Evolutionary conservation across 202 grass and related monocot genomes (phyloP).

Genomic region (Brachypodium distachyon): DNA sequence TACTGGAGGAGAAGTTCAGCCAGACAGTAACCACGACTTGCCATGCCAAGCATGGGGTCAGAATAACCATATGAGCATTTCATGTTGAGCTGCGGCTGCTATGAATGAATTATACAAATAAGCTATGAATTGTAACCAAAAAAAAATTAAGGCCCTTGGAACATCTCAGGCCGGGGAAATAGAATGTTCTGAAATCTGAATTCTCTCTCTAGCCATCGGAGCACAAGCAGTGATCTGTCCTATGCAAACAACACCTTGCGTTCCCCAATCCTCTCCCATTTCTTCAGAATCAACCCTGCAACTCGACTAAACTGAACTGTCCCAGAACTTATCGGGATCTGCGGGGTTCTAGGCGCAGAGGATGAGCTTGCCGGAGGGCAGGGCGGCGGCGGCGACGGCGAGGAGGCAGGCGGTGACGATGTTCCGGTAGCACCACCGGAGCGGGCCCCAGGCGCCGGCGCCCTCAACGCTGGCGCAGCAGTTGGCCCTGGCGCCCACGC

Average conservation of each 20-base stretch:
- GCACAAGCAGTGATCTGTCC: conserved; percentile 50
- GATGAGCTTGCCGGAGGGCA: conserved; percentile 59
- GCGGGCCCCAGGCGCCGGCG: conserved; percentile 41
- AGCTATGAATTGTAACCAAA: background rate
- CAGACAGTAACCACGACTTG: background rate
- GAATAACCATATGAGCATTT: background rate
- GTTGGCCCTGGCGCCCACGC: conserved; percentile 61
- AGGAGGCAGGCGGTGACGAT: conserved; percentile 61
- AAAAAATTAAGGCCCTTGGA: background rate
- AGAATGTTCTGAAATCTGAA: background rate
- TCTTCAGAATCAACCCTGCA: background rate
- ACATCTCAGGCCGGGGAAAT: background rate
- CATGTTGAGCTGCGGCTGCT: background rate
- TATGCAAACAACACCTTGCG: background rate
- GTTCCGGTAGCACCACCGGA: conserved; percentile 65
- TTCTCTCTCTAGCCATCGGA: conserved; percentile 12
- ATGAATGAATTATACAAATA: background rate
- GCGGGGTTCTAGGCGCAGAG: conserved; percentile 47
- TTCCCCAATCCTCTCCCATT: background rate
- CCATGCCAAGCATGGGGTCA: background rate
- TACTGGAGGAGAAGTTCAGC: background rate
- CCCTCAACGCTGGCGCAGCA: conserved; percentile 84
- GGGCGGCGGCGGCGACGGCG: conserved; percentile 37
- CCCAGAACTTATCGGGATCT: background rate
- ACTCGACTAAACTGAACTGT: background rate